A percentile compares a stretch with the other conserved stretches of the same genome.
Evolutionary conservation across 352 stramenopile species (phyloP).

Genomic region (Pythium volutum): DNA sequence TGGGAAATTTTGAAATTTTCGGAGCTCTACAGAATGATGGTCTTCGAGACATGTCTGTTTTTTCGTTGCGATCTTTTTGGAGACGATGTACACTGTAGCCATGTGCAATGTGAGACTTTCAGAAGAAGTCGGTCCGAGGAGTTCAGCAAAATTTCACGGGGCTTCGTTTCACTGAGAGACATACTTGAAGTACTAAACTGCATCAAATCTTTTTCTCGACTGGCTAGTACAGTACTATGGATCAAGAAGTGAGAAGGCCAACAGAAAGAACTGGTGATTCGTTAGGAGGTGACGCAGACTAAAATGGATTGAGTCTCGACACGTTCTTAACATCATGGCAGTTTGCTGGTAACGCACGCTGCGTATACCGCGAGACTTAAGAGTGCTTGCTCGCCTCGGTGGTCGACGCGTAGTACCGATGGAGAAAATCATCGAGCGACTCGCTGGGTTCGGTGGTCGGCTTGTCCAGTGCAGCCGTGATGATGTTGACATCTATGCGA

Average conservation of each 20-base stretch:
- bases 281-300: too few relatives aligned
- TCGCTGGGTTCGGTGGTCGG: background rate
- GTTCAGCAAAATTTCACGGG: too few relatives aligned
- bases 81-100: slow-evolving; percentile 1
- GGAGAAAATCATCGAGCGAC: slow-evolving; percentile 2
- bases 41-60: background rate
- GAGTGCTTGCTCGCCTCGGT: background rate
- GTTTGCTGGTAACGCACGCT: too few relatives aligned
- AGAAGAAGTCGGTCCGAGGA: background rate
- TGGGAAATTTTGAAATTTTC: slow-evolving; percentile 4
- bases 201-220: too few relatives aligned
- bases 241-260: too few relatives aligned
- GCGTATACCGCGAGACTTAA: too few relatives aligned
- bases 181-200: too few relatives aligned
- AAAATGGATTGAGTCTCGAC: too few relatives aligned
- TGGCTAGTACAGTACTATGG: too few relatives aligned
- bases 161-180: too few relatives aligned
- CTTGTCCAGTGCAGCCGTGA: slow-evolving; percentile 16
- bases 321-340: too few relatives aligned
- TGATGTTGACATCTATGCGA: slow-evolving; percentile 17
- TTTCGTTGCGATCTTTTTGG: background rate
- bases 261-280: too few relatives aligned
- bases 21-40: background rate
- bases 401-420: slow-evolving; percentile 6
- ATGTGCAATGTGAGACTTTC: background rate